A percentile compares a stretch with the other conserved stretches of the same genome.
Evolutionary conservation across 1,284 basidiomycete genomes (phyloP).

Genomic region (Puccinia triticina): DNA sequence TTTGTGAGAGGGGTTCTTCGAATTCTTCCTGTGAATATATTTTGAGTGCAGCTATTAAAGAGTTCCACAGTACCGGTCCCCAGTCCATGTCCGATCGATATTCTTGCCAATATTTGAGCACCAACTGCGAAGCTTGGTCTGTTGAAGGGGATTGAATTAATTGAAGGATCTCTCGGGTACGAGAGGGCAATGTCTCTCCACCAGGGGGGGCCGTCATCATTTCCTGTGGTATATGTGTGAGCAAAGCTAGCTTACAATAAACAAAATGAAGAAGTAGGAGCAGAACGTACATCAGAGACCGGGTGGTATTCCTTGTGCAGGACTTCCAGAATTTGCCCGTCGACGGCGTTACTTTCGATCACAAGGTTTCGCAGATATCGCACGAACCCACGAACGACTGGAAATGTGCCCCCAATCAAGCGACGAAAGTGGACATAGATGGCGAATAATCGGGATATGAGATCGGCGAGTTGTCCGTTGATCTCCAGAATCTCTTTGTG

Average conservation of each 20-base stretch:
- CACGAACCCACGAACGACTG: slow-evolving; percentile 19
- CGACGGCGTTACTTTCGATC: slow-evolving; percentile 28
- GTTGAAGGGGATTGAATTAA: slow-evolving; percentile 36
- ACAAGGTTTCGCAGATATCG: slow-evolving; percentile 37
- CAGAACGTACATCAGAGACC: slow-evolving; percentile 27
- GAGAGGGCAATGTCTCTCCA: slow-evolving; percentile 24
- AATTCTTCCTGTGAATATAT: slow-evolving; percentile 30
- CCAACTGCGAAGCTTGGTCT: slow-evolving; percentile 24
- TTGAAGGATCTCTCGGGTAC: slow-evolving; percentile 38
- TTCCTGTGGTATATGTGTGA: slow-evolving; percentile 2
- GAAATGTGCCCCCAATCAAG: slow-evolving; percentile 1
- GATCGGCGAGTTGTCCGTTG: slow-evolving; percentile 23
- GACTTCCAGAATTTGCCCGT: slow-evolving; percentile 46
- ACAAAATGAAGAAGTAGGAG: not conserved
- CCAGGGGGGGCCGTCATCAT: not conserved
- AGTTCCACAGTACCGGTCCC: slow-evolving; percentile 46
- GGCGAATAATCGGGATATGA: slow-evolving; percentile 28
- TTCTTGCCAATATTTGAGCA: slow-evolving; percentile 41
- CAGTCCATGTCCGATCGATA: slow-evolving; percentile 43
- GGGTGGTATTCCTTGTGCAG: slow-evolving; percentile 42
- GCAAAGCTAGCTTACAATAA: not conserved
- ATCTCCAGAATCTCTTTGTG: slow-evolving; percentile 38
- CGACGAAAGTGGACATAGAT: slow-evolving; percentile 42
- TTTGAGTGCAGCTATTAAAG: slow-evolving; percentile 27
- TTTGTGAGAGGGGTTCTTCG: not conserved